Conservation (phyloP, 2,329 filamentous ascomycete species). For the Fusarium austroafricanum region DNA sequence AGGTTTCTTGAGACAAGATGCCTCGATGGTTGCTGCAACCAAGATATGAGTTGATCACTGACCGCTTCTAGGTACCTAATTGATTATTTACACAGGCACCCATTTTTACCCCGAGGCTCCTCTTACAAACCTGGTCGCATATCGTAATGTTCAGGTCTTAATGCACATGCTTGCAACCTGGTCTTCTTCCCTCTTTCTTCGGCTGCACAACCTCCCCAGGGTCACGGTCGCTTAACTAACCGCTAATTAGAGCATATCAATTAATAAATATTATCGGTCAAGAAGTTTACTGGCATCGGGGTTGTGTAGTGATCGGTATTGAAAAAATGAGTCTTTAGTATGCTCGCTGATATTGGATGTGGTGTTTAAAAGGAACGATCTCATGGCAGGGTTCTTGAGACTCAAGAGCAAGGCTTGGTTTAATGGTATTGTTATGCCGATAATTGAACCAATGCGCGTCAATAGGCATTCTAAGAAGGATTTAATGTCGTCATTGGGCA, state of each 20-base stretch:
- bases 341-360: no score
- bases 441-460: background rate
- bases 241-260: background rate
- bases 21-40: background rate
- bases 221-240: slow-evolving; percentile 11
- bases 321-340: background rate
- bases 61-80: slow-evolving; percentile 16
- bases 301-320: background rate
- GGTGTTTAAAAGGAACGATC: background rate
- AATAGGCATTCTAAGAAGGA: background rate
- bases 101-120: background rate
- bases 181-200: slow-evolving; percentile 1
- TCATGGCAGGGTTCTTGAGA: background rate
- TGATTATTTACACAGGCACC: background rate
- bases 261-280: background rate
- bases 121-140: slow-evolving; percentile 18
- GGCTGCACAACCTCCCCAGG: background rate
- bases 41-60: slow-evolving; percentile 7
- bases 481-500: background rate
- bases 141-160: slow-evolving; percentile 15
- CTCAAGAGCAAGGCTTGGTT: background rate
- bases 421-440: no score
- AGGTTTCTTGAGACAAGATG: background rate
- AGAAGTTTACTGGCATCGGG: background rate
- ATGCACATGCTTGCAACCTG: slow-evolving; percentile 14